Percentiles rank a stretch among this genome's conserved stretches.
These are phyloP conservation scores for Phytopythium aichiense DNA, from an alignment of 352 stramenopile species.

Conservation along the genomic window DNA sequence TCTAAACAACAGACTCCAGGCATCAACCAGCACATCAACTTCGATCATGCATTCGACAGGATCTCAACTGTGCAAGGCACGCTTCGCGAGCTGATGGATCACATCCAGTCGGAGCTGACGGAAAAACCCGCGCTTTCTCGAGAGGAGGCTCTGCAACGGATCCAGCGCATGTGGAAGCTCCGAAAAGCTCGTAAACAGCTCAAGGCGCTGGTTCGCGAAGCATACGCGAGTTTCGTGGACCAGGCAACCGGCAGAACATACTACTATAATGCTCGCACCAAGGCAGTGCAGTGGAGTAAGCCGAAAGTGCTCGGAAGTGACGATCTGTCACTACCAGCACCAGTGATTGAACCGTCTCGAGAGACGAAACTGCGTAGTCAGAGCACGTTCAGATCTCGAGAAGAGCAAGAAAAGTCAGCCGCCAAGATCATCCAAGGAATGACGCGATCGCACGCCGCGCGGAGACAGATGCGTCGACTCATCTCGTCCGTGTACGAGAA, in stretches of 20 bases:
- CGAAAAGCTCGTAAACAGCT: conserved; percentile 67
- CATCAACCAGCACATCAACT: conserved; percentile 22
- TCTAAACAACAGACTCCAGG: neutral
- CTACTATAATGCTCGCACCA: conserved; percentile 78
- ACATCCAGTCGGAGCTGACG: conserved; percentile 46
- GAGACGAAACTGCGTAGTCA: neutral
- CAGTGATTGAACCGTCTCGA: conserved; percentile 7
- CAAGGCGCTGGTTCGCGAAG: conserved; percentile 43
- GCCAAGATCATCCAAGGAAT: conserved; percentile 52
- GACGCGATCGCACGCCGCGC: conserved; percentile 40
- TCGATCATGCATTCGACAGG: conserved; percentile 33
- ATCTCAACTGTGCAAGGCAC: conserved; percentile 36
- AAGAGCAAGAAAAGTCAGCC: conserved; percentile 26
- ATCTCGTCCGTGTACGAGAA: conserved; percentile 80
- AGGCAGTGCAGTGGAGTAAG: conserved; percentile 66
- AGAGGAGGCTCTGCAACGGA: conserved; percentile 56
- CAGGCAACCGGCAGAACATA: conserved; percentile 57
- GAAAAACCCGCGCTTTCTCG: conserved; percentile 38
- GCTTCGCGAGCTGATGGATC: conserved; percentile 31
- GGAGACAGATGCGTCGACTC: conserved; percentile 43
- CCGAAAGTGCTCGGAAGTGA: conserved; percentile 36
- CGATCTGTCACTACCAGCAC: conserved; percentile 6
- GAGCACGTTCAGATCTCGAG: conserved; percentile 15
- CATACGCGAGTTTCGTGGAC: conserved; percentile 63
- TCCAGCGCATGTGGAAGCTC: conserved; percentile 75